Conservation (phyloP, 2,329 filamentous ascomycete species). For the Exophiala oligosperma region DNA sequence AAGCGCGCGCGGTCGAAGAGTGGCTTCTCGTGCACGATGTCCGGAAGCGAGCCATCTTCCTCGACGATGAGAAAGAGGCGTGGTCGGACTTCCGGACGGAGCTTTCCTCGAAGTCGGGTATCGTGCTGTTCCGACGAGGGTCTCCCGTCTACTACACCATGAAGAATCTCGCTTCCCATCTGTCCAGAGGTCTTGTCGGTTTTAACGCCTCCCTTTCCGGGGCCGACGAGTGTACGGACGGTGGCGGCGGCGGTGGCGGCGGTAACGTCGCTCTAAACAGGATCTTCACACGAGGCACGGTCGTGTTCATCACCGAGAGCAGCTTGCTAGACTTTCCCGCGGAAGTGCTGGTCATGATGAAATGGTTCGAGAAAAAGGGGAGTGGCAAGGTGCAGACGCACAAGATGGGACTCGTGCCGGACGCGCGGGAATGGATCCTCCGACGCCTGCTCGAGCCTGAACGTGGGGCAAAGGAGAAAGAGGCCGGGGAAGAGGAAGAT, state of each 20-base stretch:
- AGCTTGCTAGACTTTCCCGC: constrained; percentile 7
- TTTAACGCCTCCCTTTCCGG: constrained; percentile 9
- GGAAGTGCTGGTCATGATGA: constrained; percentile 6
- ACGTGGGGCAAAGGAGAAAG: too few relatives aligned
- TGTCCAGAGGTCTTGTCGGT: not conserved
- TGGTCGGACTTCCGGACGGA: constrained; percentile 16
- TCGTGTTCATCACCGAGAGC: constrained; percentile 20
- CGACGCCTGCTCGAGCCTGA: not conserved
- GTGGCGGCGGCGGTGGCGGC: too few relatives aligned
- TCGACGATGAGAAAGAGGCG: constrained; percentile 8
- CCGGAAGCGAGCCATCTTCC: constrained; percentile 8
- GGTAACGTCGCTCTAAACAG: not conserved
- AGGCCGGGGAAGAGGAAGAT: too few relatives aligned
- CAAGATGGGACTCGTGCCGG: constrained; percentile 16
- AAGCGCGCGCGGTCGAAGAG: constrained; percentile 13
- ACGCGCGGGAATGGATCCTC: constrained; percentile 15
- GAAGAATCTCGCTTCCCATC: not conserved
- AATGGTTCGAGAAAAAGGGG: constrained; percentile 17
- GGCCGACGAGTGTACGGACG: not conserved
- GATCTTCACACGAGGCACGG: constrained; percentile 21
- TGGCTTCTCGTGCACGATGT: constrained; percentile 10
- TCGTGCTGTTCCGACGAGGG: constrained; percentile 16
- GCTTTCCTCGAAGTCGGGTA: not conserved
- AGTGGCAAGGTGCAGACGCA: constrained; percentile 3
- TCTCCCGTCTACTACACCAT: constrained; percentile 11